Conservation (phyloP, 768 basidiomycete species). For the Psilocybe subaeruginosa region DNA sequence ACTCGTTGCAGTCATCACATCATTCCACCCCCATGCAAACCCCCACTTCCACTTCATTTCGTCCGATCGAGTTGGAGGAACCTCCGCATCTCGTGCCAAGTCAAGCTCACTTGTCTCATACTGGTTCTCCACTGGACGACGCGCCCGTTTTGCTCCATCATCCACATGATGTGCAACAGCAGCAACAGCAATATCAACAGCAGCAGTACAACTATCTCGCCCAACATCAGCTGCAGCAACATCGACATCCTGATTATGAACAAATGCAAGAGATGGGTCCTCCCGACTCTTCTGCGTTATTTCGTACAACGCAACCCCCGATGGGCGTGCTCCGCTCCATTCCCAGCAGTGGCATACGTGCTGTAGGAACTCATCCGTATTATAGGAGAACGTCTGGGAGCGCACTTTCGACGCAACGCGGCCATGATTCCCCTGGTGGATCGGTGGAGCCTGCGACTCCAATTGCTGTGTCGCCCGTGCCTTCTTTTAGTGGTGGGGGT, state of each 20-base stretch:
- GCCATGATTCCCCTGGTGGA: background rate
- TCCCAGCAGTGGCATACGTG: conserved; percentile 3
- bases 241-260: background rate
- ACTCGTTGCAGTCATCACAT: conserved; percentile 5
- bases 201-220: background rate
- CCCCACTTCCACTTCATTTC: conserved; percentile 29
- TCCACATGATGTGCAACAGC: conserved; percentile 21
- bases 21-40: conserved; percentile 24
- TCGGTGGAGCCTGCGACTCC: conserved; percentile 2
- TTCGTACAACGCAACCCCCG: background rate
- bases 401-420: background rate
- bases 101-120: conserved; percentile 5
- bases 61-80: conserved; percentile 31
- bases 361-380: conserved; percentile 8
- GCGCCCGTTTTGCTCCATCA: conserved; percentile 35
- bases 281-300: conserved; percentile 11
- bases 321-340: conserved; percentile 7
- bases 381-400: conserved; percentile 1
- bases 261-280: conserved; percentile 12
- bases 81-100: conserved; percentile 32
- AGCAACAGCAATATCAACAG: conserved; percentile 20
- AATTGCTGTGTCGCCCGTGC: background rate
- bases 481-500: background rate
- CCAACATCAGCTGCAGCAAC: conserved; percentile 5
- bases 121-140: conserved; percentile 23